Conservation (phyloP, 306 rosid species). For the Citrullus colocynthis region DNA sequence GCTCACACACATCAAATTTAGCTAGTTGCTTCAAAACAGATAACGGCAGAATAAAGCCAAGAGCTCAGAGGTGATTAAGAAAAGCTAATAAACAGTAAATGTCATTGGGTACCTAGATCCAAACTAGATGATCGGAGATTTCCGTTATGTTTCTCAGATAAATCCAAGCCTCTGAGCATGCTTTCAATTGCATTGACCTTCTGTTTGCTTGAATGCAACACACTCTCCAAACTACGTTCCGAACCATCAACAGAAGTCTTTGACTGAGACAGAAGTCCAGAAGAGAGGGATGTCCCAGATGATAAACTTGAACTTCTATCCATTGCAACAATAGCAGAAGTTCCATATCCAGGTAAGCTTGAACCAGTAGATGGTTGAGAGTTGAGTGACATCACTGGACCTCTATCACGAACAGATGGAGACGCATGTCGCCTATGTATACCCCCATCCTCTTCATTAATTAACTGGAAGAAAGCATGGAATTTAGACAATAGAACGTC, state of each 20-base stretch:
- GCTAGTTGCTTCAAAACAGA: background rate
- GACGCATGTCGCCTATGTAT: constrained; percentile 84
- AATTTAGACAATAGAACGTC: constrained; percentile 12
- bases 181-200: constrained; percentile 97
- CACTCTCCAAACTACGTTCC: constrained; percentile 91
- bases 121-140: constrained; percentile 73
- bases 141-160: constrained; percentile 70
- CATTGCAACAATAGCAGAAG: constrained; percentile 99
- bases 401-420: constrained; percentile 89
- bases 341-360: constrained; percentile 86
- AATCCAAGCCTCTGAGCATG: constrained; percentile 95
- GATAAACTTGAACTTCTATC: constrained; percentile 82
- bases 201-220: constrained; percentile 93
- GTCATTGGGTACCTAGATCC: constrained; percentile 85
- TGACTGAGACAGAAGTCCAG: constrained; percentile 65
- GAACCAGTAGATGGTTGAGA: constrained; percentile 60
- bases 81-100: constrained; percentile 21
- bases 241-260: constrained; percentile 59
- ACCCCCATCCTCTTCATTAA: constrained; percentile 99
- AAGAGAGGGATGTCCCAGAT: constrained; percentile 63
- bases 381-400: constrained; percentile 32
- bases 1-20: constrained; percentile 33
- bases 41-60: background rate
- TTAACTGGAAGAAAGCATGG: constrained; percentile 40
- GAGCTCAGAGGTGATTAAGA: constrained; percentile 10